Evolutionary conservation across 148 eudicot species (phyloP), one percentile per base, ranked within the genome.

Genomic region (Diospyros kaki): DNA sequence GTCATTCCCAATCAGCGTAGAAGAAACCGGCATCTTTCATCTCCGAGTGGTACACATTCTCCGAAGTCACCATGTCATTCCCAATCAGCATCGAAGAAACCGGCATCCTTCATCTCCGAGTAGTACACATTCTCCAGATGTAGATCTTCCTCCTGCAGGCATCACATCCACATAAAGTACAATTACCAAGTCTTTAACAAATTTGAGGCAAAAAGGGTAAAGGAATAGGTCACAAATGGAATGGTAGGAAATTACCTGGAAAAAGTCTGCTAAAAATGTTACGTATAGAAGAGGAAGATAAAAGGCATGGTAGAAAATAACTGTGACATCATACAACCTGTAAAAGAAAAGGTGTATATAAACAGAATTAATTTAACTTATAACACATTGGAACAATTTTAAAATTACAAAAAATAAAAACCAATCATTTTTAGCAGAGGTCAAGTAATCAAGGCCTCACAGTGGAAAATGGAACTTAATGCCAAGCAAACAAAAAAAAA

Each of bases 21-120:
- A 89, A 89, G 82, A 89, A 89, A 48, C 93, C 93, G 54, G 93
- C 93, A 62, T 89, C 93, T 74, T 87, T 89, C 93, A 89, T 89
- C 87, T 89, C 90, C 9, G 93, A 89, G 89, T 89, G 87, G 82
- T 89, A 89, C 61, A 89, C 87, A 60, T 85, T 87, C 28, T 28
- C 28, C 28, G 12, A 46, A 65, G 58, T 42, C 9, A 45, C 76
- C 38, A 44, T 43, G 55, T 81, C 81, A 89, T 61, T 85, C 93
- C 89, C 89, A 87, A 44, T 87, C 93, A 40, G 87, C 78, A 60
- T 89, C 90, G 59, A 89, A 89, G 82, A 89, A 89, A 48, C 93
- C 93, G 54, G 93, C 93, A 62, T 89, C 93, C 72, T 87, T 89
- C 93, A 89, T 89, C 87, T 89, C 90, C 9, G 93, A 89, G 89